Conservation (phyloP, 257 asterid species). For the Fraxinus pennsylvanica region DNA sequence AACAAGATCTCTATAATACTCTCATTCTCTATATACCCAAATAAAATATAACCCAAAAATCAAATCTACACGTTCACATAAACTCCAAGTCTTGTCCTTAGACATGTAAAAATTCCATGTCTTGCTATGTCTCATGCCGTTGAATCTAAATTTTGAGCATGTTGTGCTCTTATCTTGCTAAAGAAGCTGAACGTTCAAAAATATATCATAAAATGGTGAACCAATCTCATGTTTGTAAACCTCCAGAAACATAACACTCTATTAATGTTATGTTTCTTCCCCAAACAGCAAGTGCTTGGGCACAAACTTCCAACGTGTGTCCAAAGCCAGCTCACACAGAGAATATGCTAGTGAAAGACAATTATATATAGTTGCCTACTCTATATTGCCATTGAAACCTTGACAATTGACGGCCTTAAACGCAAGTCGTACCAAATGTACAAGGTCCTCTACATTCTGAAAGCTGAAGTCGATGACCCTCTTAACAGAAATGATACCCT, state of each 20-base stretch:
- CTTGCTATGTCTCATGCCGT: constrained; percentile 27
- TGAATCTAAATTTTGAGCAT: constrained; percentile 31
- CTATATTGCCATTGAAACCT: constrained; percentile 45
- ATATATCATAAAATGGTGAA: constrained; percentile 40
- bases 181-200: constrained; percentile 41
- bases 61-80: constrained; percentile 54
- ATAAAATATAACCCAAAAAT: constrained; percentile 33
- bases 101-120: constrained; percentile 36
- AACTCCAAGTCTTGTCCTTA: constrained; percentile 40
- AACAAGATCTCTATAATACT: constrained; percentile 27
- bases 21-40: constrained; percentile 28
- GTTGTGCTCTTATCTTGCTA: constrained; percentile 45
- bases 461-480: constrained; percentile 76
- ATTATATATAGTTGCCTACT: constrained; percentile 48
- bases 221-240: constrained; percentile 59
- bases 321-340: constrained; percentile 29
- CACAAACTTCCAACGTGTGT: constrained; percentile 21
- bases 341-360: constrained; percentile 30
- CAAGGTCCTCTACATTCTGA: constrained; percentile 67
- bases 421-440: constrained; percentile 60
- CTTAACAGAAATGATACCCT: constrained; percentile 56
- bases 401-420: constrained; percentile 57
- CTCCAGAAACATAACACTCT: constrained; percentile 49
- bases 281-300: constrained; percentile 33
- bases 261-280: constrained; percentile 38